Evolutionary conservation across 1,284 basidiomycete genomes (phyloP), one percentile per base, ranked within the genome.

Genomic region (Rhizoctonia solani): DNA sequence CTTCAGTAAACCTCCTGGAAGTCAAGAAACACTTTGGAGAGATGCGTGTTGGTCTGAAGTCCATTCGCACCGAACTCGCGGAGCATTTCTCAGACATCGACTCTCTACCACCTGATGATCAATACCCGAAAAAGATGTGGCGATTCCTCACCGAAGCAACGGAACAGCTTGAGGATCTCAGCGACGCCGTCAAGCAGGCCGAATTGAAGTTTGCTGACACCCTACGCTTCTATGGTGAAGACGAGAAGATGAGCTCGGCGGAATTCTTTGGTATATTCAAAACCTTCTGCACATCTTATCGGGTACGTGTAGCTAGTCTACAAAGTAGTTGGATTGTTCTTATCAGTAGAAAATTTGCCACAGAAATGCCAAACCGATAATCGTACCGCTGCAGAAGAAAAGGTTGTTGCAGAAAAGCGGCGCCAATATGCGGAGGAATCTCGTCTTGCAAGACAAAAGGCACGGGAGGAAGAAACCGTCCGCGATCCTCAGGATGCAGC

Each of bases 181-280:
- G 86, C 25, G 94, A 97, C 74, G 87, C 92, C 72, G 88, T 95
- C 68, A 89, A 90, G 65, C 83, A 88, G 58, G 93, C 94, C 0
- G 90, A 93, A 44, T 82, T 87, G 1, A 87, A 84, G 0, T 93
- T 93, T 74, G 82, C 83, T 19, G 92, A 95, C 68, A 92, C 92
- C 16, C 83, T 95, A 69, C 87, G 82, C 61, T 95, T 93, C 75
- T 98, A 92, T 74, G 94, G 94, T 21, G 95, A 98, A 77, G 93
- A 95, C 50, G 88, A 91, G 73, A 92, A 92, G 78, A 87, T 81
- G 70, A 79, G 84, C 27, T 92, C 90, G 0, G 82, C 88, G 5
- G 93, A 96, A 74, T 98, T 97, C 79, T 98, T 93, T 78, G 92
- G 88, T 16, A 88, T 95, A 73, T 96, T 97, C 84, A 93, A 95